Conservation (phyloP, 2,329 filamentous ascomycete genomes). For the Curvularia sp. region DNA sequence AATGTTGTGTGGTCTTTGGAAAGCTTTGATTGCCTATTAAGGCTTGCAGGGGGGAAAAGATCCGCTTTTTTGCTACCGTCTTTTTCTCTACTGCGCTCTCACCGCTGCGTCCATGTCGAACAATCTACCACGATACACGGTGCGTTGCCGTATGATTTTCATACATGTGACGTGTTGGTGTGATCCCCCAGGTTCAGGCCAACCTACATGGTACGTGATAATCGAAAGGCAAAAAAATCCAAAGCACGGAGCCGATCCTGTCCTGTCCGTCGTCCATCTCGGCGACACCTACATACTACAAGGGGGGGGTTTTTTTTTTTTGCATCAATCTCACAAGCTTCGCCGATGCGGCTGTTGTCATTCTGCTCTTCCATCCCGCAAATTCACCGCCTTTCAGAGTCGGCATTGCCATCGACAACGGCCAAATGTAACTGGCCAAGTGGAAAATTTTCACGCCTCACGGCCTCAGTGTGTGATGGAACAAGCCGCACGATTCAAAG, state of each 20-base stretch:
- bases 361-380: slow-evolving; percentile 1
- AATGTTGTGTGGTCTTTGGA: background rate
- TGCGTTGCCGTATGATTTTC: slow-evolving; percentile 6
- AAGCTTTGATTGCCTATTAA: background rate
- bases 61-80: background rate
- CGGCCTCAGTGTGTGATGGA: slow-evolving; percentile 1
- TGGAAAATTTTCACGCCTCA: background rate
- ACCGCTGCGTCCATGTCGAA: slow-evolving; percentile 7
- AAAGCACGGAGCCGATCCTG: slow-evolving; percentile 4
- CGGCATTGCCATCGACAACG: background rate
- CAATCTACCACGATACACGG: background rate
- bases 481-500: background rate
- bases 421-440: background rate
- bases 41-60: background rate
- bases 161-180: slow-evolving; percentile 7
- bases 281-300: slow-evolving; percentile 3
- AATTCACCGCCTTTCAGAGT: slow-evolving; percentile 5
- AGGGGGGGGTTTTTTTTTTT: too few species aligned
- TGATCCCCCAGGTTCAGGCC: slow-evolving; percentile 13
- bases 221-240: background rate
- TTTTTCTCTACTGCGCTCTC: background rate
- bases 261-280: slow-evolving; percentile 10
- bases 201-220: background rate
- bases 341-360: slow-evolving; percentile 1
- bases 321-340: background rate